Conservation (phyloP, 2,329 filamentous ascomycete species). For the Byssothecium circinans region DNA sequence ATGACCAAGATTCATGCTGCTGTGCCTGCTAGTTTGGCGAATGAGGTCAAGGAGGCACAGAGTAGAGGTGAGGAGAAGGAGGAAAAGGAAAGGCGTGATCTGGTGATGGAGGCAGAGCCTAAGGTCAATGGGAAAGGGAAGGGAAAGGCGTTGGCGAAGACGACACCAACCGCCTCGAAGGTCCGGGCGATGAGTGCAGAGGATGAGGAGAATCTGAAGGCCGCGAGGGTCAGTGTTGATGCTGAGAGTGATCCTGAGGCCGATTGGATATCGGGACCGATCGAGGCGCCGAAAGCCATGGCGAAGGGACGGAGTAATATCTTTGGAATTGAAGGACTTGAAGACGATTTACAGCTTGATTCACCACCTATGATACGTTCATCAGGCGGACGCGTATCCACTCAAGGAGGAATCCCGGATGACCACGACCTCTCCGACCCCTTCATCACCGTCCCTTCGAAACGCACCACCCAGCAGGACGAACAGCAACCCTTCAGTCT, state of each 20-base stretch:
- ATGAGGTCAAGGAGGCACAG: conserved; percentile 56
- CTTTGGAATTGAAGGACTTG: conserved; percentile 35
- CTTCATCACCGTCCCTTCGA: conserved; percentile 28
- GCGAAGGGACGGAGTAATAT: conserved; percentile 25
- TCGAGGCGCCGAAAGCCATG: conserved; percentile 19
- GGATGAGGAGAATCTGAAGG: conserved; percentile 37
- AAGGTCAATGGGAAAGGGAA: conserved; percentile 24
- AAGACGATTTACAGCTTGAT: conserved; percentile 24
- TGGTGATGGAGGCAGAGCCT: conserved; percentile 10
- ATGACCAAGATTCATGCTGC: conserved; percentile 65
- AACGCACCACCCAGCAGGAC: conserved; percentile 12
- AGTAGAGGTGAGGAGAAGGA: conserved; percentile 55
- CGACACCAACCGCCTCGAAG: conserved; percentile 23
- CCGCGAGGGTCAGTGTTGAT: conserved; percentile 24
- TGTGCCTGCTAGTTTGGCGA: conserved; percentile 50
- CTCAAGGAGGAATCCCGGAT: conserved; percentile 10
- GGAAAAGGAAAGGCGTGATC: conserved; percentile 8
- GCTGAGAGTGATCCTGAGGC: conserved; percentile 36
- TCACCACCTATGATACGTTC: conserved; percentile 22
- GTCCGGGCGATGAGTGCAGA: conserved; percentile 21
- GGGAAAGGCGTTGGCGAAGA: conserved; percentile 24
- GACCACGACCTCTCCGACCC: conserved; percentile 22
- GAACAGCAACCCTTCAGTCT: conserved; percentile 23
- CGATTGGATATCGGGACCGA: conserved; percentile 42
- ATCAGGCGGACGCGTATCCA: conserved; percentile 1